Conservation (phyloP, 179 eudicot genomes). For the Amaranthus tricolor region DNA sequence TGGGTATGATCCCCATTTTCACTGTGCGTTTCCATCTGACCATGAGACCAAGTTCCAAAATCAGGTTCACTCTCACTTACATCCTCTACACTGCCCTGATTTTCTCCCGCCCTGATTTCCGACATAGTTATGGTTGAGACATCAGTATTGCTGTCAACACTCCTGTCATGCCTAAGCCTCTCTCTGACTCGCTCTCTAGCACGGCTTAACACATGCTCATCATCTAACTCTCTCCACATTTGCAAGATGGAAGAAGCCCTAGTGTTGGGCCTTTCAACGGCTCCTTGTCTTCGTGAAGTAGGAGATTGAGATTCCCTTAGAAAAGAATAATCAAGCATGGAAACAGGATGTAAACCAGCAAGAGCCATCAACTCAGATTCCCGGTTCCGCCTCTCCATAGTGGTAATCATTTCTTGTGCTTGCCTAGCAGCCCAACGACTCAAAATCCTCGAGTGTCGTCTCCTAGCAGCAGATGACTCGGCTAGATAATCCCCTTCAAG, state of each 20-base stretch:
- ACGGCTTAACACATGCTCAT: conserved; percentile 63
- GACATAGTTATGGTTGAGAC: conserved; percentile 50
- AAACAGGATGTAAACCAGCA: conserved; percentile 90
- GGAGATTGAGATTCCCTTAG: conserved; percentile 85
- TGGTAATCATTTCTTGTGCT: conserved; percentile 96
- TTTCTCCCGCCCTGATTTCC: conserved; percentile 49
- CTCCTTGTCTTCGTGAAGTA: conserved; percentile 63
- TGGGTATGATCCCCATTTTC: conserved; percentile 37
- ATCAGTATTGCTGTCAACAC: conserved; percentile 60
- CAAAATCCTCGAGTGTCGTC: conserved; percentile 83
- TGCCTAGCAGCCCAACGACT: conserved; percentile 97
- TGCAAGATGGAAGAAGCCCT: conserved; percentile 79
- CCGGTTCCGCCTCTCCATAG: conserved; percentile 87
- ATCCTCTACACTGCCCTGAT: conserved; percentile 61
- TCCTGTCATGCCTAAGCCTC: conserved; percentile 70
- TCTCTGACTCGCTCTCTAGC: conserved; percentile 77
- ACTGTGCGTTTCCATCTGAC: conserved; percentile 44
- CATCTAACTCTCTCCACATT: conserved; percentile 99
- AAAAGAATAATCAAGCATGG: conserved; percentile 96
- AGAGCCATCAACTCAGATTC: conserved; percentile 97
- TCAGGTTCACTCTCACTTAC: conserved; percentile 72
- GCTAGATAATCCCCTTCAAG: conserved; percentile 97
- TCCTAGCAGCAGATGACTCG: conserved; percentile 93
- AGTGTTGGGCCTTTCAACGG: conserved; percentile 70
- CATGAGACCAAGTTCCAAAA: conserved; percentile 68